Conservation (phyloP, 1,139 yeast species). For the Geotrichum phurueaensis region DNA sequence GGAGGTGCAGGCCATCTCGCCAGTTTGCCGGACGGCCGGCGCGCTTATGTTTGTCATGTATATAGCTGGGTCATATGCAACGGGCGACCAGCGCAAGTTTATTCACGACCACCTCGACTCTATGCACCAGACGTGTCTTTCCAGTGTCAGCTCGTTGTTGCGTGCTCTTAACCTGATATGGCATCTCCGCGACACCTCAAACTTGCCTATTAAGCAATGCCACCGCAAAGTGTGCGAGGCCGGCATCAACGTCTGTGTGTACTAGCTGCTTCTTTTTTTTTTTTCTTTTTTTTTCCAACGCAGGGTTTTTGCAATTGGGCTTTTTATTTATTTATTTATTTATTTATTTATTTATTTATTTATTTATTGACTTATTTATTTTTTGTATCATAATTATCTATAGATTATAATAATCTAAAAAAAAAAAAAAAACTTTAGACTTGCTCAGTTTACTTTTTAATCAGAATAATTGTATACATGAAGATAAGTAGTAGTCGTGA, state of each 20-base stretch:
- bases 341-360: neutral
- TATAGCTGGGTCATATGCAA: slow-evolving; percentile 17
- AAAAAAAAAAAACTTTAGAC: too few relatives aligned
- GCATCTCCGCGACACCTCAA: slow-evolving; percentile 11
- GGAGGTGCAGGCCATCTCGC: slow-evolving; percentile 16
- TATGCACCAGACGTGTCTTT: slow-evolving; percentile 18
- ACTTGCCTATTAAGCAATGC: slow-evolving; percentile 11
- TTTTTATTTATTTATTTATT: neutral
- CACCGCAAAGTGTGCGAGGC: slow-evolving; percentile 10
- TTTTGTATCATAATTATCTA: neutral
- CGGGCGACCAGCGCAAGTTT: slow-evolving; percentile 14
- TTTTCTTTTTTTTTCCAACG: too few relatives aligned
- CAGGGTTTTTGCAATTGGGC: neutral
- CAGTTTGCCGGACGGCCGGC: slow-evolving; percentile 17
- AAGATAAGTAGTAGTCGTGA: too few relatives aligned
- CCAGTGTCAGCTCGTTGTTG: slow-evolving; percentile 15
- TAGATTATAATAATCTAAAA: too few relatives aligned
- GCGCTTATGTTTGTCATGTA: slow-evolving; percentile 18
- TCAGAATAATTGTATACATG: too few relatives aligned
- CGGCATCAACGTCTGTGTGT: slow-evolving; percentile 16
- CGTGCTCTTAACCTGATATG: slow-evolving; percentile 15
- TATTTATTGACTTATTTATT: neutral
- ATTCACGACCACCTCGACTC: slow-evolving; percentile 9
- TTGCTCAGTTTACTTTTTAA: too few relatives aligned
- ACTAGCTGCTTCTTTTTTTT: too few relatives aligned